These are phyloP conservation scores for Macrolepiota fuliginosa DNA, from an alignment of 768 basidiomycete species.

Conservation along the genomic window DNA sequence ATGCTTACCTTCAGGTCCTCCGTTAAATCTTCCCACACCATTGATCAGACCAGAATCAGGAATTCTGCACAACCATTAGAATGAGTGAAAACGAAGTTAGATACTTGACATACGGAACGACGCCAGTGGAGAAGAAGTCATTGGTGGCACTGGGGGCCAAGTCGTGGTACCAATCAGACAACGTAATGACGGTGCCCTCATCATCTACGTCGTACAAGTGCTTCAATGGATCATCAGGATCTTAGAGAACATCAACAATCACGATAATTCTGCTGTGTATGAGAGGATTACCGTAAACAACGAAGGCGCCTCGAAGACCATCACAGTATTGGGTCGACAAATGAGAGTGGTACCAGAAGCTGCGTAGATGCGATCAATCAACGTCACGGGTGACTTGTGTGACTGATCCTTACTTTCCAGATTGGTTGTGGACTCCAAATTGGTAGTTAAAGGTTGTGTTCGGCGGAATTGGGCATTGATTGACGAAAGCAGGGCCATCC, in stretches of 20 bases:
- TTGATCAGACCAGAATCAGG: constrained; percentile 14
- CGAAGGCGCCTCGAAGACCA: constrained; percentile 24
- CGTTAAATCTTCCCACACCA: constrained; percentile 14
- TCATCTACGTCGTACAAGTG: constrained; percentile 30
- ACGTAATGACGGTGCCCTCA: constrained; percentile 28
- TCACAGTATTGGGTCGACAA: constrained; percentile 23
- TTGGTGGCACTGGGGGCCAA: constrained; percentile 32
- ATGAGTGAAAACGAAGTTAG: neutral
- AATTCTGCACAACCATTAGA: neutral
- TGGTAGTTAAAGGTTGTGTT: constrained; percentile 18
- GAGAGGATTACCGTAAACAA: constrained; percentile 25
- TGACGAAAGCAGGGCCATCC: constrained; percentile 35
- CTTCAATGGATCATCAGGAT: constrained; percentile 28
- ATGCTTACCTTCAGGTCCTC: constrained; percentile 9
- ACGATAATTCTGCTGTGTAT: constrained; percentile 14
- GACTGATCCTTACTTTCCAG: constrained; percentile 13
- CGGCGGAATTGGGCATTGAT: constrained; percentile 18
- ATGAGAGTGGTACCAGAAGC: constrained; percentile 19
- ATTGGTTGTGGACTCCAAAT: neutral
- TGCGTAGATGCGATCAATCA: neutral
- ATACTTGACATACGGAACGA: constrained; percentile 8
- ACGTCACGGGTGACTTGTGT: neutral
- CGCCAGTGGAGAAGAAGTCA: constrained; percentile 30
- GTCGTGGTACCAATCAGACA: constrained; percentile 10
- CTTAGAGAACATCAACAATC: constrained; percentile 18